A percentile compares a stretch with the other conserved stretches of the same genome.
Evolutionary conservation across 1,139 yeast genomes (phyloP).

Genomic region (Blastobotrys niveus): DNA sequence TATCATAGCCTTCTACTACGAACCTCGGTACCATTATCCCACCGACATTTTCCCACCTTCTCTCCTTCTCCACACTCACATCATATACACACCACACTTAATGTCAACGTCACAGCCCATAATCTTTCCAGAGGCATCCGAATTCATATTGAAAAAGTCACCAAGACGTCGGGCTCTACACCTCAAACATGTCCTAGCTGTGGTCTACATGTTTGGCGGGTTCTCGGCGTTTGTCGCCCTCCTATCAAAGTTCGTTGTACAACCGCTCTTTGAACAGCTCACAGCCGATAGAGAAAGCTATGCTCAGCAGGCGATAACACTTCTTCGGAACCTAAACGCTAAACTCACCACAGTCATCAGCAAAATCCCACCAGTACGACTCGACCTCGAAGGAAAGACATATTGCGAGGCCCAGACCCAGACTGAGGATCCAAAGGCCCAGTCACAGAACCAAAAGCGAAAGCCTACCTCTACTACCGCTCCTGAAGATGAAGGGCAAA

Average conservation of each 20-base stretch:
- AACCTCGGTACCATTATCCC: too few species aligned
- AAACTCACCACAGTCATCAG: constrained; percentile 22
- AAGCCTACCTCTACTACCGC: not conserved
- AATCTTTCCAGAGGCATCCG: constrained; percentile 25
- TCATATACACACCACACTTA: not conserved
- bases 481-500: not conserved
- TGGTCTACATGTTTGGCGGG: constrained; percentile 35
- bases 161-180: constrained; percentile 20
- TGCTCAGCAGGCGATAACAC: constrained; percentile 24
- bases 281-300: constrained; percentile 32
- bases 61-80: not conserved
- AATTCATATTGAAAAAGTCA: constrained; percentile 17
- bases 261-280: constrained; percentile 34
- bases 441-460: not conserved
- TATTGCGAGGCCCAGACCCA: constrained; percentile 32
- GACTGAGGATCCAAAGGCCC: constrained; percentile 19
- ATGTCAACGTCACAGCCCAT: constrained; percentile 13
- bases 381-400: constrained; percentile 19
- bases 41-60: too few species aligned
- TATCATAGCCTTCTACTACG: too few species aligned
- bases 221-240: constrained; percentile 30
- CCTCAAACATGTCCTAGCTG: constrained; percentile 27
- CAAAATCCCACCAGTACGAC: constrained; percentile 24
- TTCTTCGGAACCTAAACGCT: constrained; percentile 22
- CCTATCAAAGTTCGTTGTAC: constrained; percentile 31